Evolutionary conservation across 192 early-diverging fungal genomes (phyloP).

Genomic region (Phycomyces nitens): DNA sequence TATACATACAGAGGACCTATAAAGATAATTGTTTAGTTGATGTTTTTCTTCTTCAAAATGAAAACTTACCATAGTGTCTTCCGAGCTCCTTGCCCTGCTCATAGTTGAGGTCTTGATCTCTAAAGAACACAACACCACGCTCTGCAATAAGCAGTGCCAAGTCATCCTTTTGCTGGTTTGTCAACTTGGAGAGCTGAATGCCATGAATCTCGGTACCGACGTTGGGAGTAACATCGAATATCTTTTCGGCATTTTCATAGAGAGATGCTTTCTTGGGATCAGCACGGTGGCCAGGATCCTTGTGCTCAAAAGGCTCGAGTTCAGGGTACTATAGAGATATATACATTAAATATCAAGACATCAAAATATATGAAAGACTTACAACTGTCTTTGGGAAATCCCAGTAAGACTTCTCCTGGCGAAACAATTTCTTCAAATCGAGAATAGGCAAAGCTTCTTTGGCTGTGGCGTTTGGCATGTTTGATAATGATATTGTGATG

Average conservation of each 20-base stretch:
- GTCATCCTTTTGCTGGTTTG: slow-evolving; percentile 33
- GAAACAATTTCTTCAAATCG: slow-evolving; percentile 6
- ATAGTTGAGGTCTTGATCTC: slow-evolving; percentile 28
- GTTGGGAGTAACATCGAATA: slow-evolving; percentile 25
- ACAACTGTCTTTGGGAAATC: background rate
- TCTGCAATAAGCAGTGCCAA: slow-evolving; percentile 34
- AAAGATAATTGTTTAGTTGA: too few relatives aligned
- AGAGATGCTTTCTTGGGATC: slow-evolving; percentile 29
- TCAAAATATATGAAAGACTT: background rate
- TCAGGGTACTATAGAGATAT: slow-evolving; percentile 10
- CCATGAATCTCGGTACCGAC: slow-evolving; percentile 38
- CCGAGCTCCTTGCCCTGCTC: slow-evolving; percentile 25
- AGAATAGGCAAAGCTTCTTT: too few relatives aligned
- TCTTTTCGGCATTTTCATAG: slow-evolving; percentile 17
- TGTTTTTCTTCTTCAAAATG: too few relatives aligned
- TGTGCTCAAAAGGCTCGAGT: slow-evolving; percentile 25
- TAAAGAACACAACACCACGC: slow-evolving; percentile 39
- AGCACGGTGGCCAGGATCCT: slow-evolving; percentile 27
- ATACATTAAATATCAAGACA: too few relatives aligned
- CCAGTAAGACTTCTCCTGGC: background rate
- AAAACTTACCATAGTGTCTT: slow-evolving; percentile 31
- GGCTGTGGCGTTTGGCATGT: background rate
- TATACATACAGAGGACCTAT: slow-evolving; percentile 25
- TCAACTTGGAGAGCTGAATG: slow-evolving; percentile 29
- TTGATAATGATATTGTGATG: too few relatives aligned